phyloP scores from a whole-genome alignment of 768 basidiomycete genomes.

The Naganishia vaughanmartiniae region DNA sequence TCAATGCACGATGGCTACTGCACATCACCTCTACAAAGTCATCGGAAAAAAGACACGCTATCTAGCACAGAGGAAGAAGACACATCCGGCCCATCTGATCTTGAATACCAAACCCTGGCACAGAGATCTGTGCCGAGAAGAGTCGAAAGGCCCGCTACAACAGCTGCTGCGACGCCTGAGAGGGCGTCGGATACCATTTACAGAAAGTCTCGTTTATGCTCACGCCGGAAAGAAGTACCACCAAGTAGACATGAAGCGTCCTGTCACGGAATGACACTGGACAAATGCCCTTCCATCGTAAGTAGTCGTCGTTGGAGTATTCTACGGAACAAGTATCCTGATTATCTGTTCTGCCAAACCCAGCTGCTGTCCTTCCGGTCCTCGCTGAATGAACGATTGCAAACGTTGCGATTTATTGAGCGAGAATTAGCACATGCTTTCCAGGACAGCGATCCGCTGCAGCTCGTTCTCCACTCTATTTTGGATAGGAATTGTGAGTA shows the following conservation, averaged over 20 bases:
- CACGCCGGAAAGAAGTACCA: background rate
- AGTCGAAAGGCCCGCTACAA: background rate
- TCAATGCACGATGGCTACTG: background rate
- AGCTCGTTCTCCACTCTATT: background rate
- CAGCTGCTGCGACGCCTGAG: background rate
- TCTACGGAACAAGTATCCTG: background rate
- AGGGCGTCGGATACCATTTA: background rate
- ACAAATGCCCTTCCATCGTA: constrained; percentile 1
- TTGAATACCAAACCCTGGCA: background rate
- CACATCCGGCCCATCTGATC: constrained; percentile 12
- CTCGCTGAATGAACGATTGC: background rate
- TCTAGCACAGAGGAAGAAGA: constrained; percentile 14
- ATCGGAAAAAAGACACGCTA: background rate
- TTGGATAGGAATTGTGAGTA: background rate
- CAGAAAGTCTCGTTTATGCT: background rate
- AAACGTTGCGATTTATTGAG: constrained; percentile 10
- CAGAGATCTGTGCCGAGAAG: background rate
- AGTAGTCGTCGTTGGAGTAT: background rate
- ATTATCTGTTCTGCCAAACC: background rate
- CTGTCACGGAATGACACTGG: background rate
- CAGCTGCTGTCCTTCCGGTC: constrained; percentile 12
- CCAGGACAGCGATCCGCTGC: constrained; percentile 13
- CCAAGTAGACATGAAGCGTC: background rate
- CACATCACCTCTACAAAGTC: background rate
- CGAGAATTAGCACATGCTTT: constrained; percentile 7